These are phyloP conservation scores for Discostella stelligeroides DNA, from an alignment of 108 stramenopile genomes.

Conservation along the genomic window DNA sequence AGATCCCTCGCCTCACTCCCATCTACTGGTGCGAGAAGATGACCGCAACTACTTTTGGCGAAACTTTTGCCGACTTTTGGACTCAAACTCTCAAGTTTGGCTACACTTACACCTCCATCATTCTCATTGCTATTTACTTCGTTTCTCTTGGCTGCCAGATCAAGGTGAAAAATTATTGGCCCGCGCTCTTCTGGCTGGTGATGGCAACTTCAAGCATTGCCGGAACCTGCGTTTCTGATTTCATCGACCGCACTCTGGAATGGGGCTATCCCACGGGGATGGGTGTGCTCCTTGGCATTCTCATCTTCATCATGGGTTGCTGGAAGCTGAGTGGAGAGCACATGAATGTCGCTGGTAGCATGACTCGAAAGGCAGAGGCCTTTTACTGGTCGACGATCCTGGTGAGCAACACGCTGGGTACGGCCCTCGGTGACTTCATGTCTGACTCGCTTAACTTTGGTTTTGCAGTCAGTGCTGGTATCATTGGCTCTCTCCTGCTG, in stretches of 20 bases:
- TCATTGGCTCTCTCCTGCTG: neutral
- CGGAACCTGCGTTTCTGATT: constrained; percentile 4
- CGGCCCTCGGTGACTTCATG: neutral
- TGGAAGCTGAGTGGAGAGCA: constrained; percentile 5
- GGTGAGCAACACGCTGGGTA: constrained; percentile 3
- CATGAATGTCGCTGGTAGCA: constrained; percentile 7
- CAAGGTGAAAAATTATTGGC: constrained; percentile 1
- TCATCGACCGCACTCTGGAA: constrained; percentile 5
- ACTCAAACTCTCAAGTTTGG: constrained; percentile 9
- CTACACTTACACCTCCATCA: neutral
- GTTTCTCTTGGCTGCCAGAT: neutral
- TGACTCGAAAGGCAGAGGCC: neutral
- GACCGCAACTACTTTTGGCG: constrained; percentile 19
- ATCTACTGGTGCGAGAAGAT: constrained; percentile 16
- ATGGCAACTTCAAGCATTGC: constrained; percentile 7
- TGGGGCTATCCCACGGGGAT: constrained; percentile 7
- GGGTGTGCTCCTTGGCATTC: neutral
- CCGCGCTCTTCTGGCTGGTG: neutral
- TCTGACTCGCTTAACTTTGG: neutral
- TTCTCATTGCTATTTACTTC: neutral
- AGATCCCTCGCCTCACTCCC: constrained; percentile 14
- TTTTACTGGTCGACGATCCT: constrained; percentile 6
- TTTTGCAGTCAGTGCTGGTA: constrained; percentile 1
- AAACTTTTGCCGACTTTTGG: constrained; percentile 23
- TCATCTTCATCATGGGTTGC: neutral